Evolutionary conservation across 306 rosid species (phyloP).

Genomic region (Fragaria vesca): DNA sequence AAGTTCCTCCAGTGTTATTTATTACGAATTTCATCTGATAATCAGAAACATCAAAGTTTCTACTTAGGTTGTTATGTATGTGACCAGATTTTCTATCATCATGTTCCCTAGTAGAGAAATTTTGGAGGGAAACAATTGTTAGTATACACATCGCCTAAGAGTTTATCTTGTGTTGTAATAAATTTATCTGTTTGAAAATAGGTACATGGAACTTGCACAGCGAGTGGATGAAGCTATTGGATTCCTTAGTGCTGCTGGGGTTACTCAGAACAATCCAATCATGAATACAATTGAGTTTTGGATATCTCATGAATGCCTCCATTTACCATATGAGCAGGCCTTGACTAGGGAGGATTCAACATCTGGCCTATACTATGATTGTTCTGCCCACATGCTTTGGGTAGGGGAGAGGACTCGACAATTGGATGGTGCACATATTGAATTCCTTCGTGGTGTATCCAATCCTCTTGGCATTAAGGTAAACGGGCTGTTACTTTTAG

Average conservation of each 20-base stretch:
- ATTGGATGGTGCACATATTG: constrained; percentile 49
- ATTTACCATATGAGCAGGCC: constrained; percentile 45
- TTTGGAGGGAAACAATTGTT: background rate
- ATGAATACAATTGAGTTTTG: constrained; percentile 49
- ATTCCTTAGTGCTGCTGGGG: constrained; percentile 44
- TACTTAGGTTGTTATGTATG: background rate
- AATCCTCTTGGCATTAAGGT: constrained; percentile 52
- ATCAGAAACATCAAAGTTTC: background rate
- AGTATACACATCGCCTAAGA: background rate
- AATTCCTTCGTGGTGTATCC: constrained; percentile 46
- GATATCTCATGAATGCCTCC: constrained; percentile 51
- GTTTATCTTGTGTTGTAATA: background rate
- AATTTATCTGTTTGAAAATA: constrained; percentile 14
- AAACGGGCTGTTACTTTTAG: background rate
- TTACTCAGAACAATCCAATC: constrained; percentile 35
- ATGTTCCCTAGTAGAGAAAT: background rate
- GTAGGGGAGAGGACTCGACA: constrained; percentile 53
- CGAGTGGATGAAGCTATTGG: constrained; percentile 49
- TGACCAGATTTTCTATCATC: background rate
- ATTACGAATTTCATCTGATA: background rate
- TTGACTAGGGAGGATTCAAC: constrained; percentile 48
- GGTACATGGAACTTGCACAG: constrained; percentile 41
- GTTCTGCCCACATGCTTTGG: constrained; percentile 53
- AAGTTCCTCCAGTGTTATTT: background rate
- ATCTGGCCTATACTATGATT: constrained; percentile 39